Base-by-base conservation (phyloP, 202 grass and related monocot species). In the Schoenoplectus tabernaemontani region DNA sequence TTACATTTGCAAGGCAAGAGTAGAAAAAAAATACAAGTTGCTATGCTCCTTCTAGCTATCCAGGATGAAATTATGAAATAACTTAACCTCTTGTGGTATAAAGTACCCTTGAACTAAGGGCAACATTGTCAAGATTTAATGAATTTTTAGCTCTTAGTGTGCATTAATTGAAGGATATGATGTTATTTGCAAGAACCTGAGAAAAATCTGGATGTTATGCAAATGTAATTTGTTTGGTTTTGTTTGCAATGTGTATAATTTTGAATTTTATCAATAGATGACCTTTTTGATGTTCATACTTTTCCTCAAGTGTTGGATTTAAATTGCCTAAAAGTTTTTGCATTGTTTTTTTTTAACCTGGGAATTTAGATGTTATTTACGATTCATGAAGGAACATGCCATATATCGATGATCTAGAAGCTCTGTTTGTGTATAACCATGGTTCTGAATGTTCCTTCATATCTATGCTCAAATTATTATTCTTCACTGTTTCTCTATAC, bases 1-100 rank as follows among this genome's bases (percentile, higher is more conserved):
- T 75, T 75, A 54, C 28, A 75, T 75, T 34, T 72, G 5, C 23
- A 74, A 34, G 69, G 69, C 13, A 11, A 73, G 38, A 43, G n/a
- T 30, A 63, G 26, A 53, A 9, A 16, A 50, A 74, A 32, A 19
- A 54, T n/a, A n/a, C n/a, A 54, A 33, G 13, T 54, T 54, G 26
- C 70, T 39, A n/a, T 9, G 37, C 42, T 39, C 17, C 65, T 38
- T 69, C 38, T 69, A 23, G 65, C n/a, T 43, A 43, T 43, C 44
- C 3, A 8, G 44, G 23, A 69, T 69, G 20, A 68, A 67, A 8
- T 68, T 16, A 15, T 15, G 13, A 12, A 51, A 51, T 16, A 68
- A 43, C 19, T 42, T 42, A 68, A 43, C 34, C 17, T n/a, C 38
- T 68, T 11, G n/a, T 42, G 16, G 37, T 43, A 68, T 22, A 24